A percentile compares a stretch with the other conserved stretches of the same genome.
Conservation (phyloP, 495 filamentous ascomycete genomes). For the Cryomyces minteri region DNA sequence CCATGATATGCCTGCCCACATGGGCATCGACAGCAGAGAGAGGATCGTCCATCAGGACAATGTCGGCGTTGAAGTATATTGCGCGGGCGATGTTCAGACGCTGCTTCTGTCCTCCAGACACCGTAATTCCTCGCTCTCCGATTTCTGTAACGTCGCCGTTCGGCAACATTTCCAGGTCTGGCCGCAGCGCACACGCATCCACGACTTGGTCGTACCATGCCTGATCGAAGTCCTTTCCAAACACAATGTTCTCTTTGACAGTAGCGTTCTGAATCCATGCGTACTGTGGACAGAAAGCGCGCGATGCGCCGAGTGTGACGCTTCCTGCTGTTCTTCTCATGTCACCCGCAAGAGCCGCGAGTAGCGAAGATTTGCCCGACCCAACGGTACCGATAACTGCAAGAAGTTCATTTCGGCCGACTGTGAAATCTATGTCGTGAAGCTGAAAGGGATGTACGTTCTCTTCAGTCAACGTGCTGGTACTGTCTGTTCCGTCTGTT, state of each 20-base stretch:
- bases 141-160: conserved; percentile 57
- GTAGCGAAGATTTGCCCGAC: conserved; percentile 78
- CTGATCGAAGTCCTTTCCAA: conserved; percentile 58
- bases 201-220: conserved; percentile 44
- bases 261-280: conserved; percentile 93
- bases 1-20: conserved; percentile 80
- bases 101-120: conserved; percentile 74
- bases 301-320: conserved; percentile 52
- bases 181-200: conserved; percentile 47
- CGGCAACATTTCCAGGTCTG: conserved; percentile 60
- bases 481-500: conserved; percentile 13
- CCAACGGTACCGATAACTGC: conserved; percentile 87
- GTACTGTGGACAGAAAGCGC: conserved; percentile 88
- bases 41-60: conserved; percentile 33
- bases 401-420: conserved; percentile 67
- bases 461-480: conserved; percentile 29
- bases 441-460: conserved; percentile 52
- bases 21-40: conserved; percentile 34
- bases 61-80: conserved; percentile 32
- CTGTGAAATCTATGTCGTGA: conserved; percentile 48
- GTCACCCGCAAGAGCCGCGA: conserved; percentile 81
- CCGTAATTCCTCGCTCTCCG: conserved; percentile 62
- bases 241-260: conserved; percentile 75
- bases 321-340: conserved; percentile 70
- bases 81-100: conserved; percentile 45